phyloP scores from a whole-genome alignment of 805 yeast genomes.

The Blastobotrys terrestris region DNA sequence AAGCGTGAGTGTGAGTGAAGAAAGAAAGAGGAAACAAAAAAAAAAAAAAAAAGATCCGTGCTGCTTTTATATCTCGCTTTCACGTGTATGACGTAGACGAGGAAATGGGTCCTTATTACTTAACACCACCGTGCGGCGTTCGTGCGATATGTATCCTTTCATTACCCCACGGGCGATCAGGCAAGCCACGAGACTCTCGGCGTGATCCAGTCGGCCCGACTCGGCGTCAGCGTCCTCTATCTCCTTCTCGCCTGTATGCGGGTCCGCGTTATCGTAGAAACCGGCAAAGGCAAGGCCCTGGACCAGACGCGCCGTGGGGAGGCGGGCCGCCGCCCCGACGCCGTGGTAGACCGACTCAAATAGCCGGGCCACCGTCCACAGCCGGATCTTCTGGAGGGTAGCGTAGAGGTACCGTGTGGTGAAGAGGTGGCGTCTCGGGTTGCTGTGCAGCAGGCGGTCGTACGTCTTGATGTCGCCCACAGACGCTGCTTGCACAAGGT shows the following conservation, averaged over 20 bases:
- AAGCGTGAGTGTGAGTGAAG: not conserved
- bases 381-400: slow-evolving; percentile 47
- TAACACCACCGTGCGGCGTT: slow-evolving; percentile 64
- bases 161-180: slow-evolving; percentile 53
- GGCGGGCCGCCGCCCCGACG: slow-evolving; percentile 28
- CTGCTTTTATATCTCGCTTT: not conserved
- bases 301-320: slow-evolving; percentile 37
- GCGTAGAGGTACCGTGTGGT: slow-evolving; percentile 57
- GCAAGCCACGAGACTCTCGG: slow-evolving; percentile 65
- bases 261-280: slow-evolving; percentile 13
- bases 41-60: not conserved
- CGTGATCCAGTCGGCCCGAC: slow-evolving; percentile 39
- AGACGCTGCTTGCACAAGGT: slow-evolving; percentile 43
- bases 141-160: slow-evolving; percentile 79
- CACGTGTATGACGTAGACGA: not conserved
- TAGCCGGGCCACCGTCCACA: slow-evolving; percentile 45
- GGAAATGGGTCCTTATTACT: slow-evolving; percentile 76
- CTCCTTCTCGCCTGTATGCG: not conserved
- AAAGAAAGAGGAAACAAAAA: not conserved
- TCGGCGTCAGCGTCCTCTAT: slow-evolving; percentile 2
- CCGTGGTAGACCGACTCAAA: slow-evolving; percentile 36
- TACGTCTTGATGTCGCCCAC: slow-evolving; percentile 53
- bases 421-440: slow-evolving; percentile 41
- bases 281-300: slow-evolving; percentile 37
- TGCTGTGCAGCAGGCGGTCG: slow-evolving; percentile 37